Base-by-base conservation (phyloP, 208 protist species). In the Wallacemonas sp. region DNA sequence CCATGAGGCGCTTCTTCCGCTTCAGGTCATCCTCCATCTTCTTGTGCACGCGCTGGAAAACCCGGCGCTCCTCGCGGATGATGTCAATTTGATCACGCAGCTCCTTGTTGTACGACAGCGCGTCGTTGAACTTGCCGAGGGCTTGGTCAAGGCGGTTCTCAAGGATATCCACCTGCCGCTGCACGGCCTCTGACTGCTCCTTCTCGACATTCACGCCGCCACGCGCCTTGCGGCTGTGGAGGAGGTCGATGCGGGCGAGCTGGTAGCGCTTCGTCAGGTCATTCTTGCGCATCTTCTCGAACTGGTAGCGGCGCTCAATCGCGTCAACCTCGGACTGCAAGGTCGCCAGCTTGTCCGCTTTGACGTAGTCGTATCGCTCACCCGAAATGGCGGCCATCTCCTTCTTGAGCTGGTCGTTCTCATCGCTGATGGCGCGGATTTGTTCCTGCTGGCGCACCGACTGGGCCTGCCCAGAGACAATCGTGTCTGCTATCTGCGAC, bases 41-140 rank as follows among this genome's bases (percentile, higher is more conserved):
- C 63, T 97, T 97, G 80, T 98, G 96, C 46, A 98, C 91, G n/a
- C 85, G 91, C 76, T 98, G 97, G 72, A 98, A 99, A 9, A 99
- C 95, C 30, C 96, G 82, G 12, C 97, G 87, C 76, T 99, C 97
- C 41, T 96, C 89, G 19, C 96, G 80, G 24, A 98, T 94, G 72
- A 97, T 94, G 79, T 98, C 94, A 66, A 99, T 99, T 58, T 96
- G 70, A 61, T 98, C 97, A 38, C 96, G 91, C 19, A 98, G 76
- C 67, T 96, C 80, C 72, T 96, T 97, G 80, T 99, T 99, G 73
- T 93, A 82, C 26, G 95, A 88, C 17, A 98, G 81, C 14, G 91
- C 86, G 60, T 98, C 92, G 81, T 99, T 99, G 75, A 98, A 99
- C 80, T 97, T 98, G 24, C 96, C 83, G 36, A 98, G 84, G 5